These are phyloP conservation scores for Aspergillus diversus DNA, from an alignment of 495 filamentous ascomycete species.

Conservation along the genomic window DNA sequence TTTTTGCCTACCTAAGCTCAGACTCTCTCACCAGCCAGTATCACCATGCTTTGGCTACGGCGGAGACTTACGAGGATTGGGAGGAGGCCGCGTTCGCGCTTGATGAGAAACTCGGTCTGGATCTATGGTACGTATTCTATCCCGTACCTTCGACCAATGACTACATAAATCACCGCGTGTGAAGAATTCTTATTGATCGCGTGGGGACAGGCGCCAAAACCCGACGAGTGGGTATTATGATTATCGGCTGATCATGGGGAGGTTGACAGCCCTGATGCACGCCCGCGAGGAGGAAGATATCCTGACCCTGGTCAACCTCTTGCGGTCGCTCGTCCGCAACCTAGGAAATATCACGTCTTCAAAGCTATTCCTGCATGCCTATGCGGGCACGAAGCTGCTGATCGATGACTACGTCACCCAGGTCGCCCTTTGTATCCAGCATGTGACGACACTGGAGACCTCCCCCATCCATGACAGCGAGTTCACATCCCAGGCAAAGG, in stretches of 20 bases:
- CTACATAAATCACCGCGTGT: background rate
- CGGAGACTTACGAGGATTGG: constrained; percentile 80
- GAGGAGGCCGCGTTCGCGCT: constrained; percentile 77
- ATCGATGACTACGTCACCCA: constrained; percentile 92
- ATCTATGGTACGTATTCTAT: constrained; percentile 68
- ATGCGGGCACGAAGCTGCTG: constrained; percentile 85
- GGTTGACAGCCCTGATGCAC: constrained; percentile 69
- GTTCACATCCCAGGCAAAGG: constrained; percentile 80
- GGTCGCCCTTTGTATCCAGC: constrained; percentile 76
- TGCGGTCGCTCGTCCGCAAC: constrained; percentile 86
- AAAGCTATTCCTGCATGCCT: constrained; percentile 82
- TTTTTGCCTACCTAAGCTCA: constrained; percentile 46
- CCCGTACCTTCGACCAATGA: background rate
- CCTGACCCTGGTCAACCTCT: constrained; percentile 71
- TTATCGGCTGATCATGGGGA: constrained; percentile 81
- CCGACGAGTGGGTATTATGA: constrained; percentile 83
- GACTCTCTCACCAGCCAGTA: constrained; percentile 40
- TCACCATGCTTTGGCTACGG: constrained; percentile 55
- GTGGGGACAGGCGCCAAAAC: constrained; percentile 68
- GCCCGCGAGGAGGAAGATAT: constrained; percentile 80
- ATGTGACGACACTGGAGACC: constrained; percentile 74
- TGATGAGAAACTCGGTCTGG: constrained; percentile 74
- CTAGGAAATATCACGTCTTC: constrained; percentile 86
- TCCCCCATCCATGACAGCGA: constrained; percentile 54
- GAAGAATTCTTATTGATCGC: background rate